Conservation (phyloP, 2,329 filamentous ascomycete genomes). For the Colletotrichum liriopes region DNA sequence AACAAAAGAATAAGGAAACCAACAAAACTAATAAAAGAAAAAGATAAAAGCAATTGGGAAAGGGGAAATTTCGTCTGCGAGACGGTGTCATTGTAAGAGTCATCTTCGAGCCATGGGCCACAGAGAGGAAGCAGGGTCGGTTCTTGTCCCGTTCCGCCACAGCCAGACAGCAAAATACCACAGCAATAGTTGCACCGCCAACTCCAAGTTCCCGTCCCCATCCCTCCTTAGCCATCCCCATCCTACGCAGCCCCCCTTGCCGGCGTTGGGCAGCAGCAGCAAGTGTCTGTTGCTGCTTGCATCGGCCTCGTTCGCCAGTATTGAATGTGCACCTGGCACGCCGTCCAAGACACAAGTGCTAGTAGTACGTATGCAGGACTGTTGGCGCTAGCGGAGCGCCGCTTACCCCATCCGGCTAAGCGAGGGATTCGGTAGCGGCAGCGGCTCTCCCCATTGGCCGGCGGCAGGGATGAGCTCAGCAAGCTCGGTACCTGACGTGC, state of each 20-base stretch:
- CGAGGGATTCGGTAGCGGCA: background rate
- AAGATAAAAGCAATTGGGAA: background rate
- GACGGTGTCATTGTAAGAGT: background rate
- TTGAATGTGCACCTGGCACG: too few relatives aligned
- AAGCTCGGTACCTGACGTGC: background rate
- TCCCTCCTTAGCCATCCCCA: too few relatives aligned
- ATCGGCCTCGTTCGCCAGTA: constrained; percentile 6
- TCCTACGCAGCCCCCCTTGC: background rate
- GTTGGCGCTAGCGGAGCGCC: background rate
- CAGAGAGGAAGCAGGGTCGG: background rate
- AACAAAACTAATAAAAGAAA: background rate
- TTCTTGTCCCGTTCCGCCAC: background rate
- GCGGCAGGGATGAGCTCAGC: background rate
- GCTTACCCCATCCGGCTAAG: background rate
- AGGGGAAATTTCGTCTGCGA: background rate
- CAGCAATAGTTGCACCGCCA: background rate
- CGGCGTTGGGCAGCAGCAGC: background rate
- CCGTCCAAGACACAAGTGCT: too few relatives aligned
- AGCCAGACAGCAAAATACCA: background rate
- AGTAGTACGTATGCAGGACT: background rate
- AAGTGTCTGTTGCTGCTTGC: background rate
- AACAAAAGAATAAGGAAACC: background rate
- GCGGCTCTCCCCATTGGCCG: background rate
- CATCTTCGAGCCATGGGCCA: too few relatives aligned
- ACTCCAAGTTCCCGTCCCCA: too few relatives aligned